Percentiles rank a stretch among this genome's conserved stretches.
These are phyloP conservation scores for Sphaerulina vaccinii DNA, from an alignment of 2,329 filamentous ascomycete genomes.

Conservation along the genomic window DNA sequence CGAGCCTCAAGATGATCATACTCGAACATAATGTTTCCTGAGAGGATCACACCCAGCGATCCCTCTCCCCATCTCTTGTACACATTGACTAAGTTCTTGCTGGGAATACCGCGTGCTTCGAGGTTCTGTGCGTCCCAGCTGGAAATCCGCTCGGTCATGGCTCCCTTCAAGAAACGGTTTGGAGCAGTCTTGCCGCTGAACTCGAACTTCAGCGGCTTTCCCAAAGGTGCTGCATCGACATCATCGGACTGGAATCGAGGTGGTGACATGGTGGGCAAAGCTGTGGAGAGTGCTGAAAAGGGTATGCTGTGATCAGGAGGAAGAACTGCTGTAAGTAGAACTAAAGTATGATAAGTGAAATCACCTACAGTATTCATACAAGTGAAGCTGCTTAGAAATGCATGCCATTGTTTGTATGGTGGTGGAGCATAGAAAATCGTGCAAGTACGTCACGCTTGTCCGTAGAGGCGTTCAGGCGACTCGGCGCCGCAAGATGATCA, in stretches of 20 bases:
- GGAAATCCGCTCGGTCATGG: conserved; percentile 65
- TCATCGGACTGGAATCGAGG: conserved; percentile 1
- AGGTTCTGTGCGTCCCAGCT: conserved; percentile 58
- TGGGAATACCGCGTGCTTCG: conserved; percentile 54
- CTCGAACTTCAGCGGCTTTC: conserved; percentile 45
- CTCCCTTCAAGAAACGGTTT: conserved; percentile 66
- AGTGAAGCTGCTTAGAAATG: conserved; percentile 1
- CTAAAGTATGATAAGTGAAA: background rate
- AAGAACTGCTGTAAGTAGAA: background rate
- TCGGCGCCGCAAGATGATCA: background rate
- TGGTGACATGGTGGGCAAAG: background rate
- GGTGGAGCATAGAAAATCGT: background rate
- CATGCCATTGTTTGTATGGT: background rate
- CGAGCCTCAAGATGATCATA: conserved; percentile 15
- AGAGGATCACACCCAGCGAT: conserved; percentile 56
- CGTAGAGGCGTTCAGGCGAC: background rate
- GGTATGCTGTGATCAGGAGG: background rate
- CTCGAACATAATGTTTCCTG: conserved; percentile 58
- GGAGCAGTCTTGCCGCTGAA: conserved; percentile 56
- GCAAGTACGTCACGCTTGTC: background rate
- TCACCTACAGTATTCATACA: background rate
- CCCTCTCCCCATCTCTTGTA: conserved; percentile 64
- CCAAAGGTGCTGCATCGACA: conserved; percentile 42
- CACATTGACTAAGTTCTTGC: conserved; percentile 54
- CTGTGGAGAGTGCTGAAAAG: background rate